Conservation (phyloP, 306 rosid species). For the Casuarina cunninghamiana region DNA sequence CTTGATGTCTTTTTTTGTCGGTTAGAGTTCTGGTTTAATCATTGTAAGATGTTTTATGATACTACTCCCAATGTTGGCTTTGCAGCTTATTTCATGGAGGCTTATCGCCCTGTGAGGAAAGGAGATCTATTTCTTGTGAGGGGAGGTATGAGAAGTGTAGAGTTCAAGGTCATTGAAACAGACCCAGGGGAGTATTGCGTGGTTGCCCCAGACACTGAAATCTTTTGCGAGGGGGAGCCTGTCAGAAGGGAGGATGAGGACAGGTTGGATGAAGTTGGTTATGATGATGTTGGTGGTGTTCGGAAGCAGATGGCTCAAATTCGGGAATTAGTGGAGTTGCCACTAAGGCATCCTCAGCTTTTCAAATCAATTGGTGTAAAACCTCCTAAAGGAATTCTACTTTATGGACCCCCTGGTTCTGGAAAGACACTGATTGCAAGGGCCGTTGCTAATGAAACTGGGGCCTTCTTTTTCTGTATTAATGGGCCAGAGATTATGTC, state of each 20-base stretch:
- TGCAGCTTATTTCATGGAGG: slow-evolving; percentile 69
- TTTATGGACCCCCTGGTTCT: slow-evolving; percentile 69
- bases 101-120: slow-evolving; percentile 68
- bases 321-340: slow-evolving; percentile 67
- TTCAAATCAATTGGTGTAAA: slow-evolving; percentile 71
- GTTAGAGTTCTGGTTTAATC: not conserved
- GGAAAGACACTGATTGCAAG: slow-evolving; percentile 65
- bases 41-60: not conserved
- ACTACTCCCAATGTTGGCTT: slow-evolving; percentile 4
- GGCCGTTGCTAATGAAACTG: slow-evolving; percentile 71
- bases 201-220: slow-evolving; percentile 66
- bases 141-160: slow-evolving; percentile 72
- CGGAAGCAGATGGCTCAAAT: slow-evolving; percentile 76
- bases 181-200: slow-evolving; percentile 67
- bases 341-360: slow-evolving; percentile 68
- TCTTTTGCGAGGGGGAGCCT: slow-evolving; percentile 66
- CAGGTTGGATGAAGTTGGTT: slow-evolving; percentile 62
- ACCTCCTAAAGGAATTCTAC: slow-evolving; percentile 70
- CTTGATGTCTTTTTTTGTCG: not conserved
- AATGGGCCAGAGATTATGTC: slow-evolving; percentile 74
- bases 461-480: slow-evolving; percentile 67
- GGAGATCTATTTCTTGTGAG: slow-evolving; percentile 69
- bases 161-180: slow-evolving; percentile 70
- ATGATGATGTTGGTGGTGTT: slow-evolving; percentile 73
- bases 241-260: slow-evolving; percentile 68